phyloP scores from a whole-genome alignment of 2,329 filamentous ascomycete genomes.

The Pseudogymnoascus sp. region DNA sequence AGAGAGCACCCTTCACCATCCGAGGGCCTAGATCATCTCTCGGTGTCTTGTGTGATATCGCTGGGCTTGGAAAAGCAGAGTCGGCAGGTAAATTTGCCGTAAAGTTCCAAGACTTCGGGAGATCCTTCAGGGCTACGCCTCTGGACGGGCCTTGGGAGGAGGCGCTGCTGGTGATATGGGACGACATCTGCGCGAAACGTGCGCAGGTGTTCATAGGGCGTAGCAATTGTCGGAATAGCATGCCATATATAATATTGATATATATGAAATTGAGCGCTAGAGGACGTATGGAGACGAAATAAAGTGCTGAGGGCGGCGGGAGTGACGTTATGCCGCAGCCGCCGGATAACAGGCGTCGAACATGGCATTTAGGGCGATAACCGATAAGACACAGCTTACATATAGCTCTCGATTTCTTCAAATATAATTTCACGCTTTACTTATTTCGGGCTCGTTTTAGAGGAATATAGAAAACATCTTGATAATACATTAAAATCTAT shows the following conservation, averaged over 20 bases:
- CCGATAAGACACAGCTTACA: background rate
- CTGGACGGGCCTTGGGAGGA: constrained; percentile 16
- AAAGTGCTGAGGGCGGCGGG: background rate
- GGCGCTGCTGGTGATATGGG: constrained; percentile 29
- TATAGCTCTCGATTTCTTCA: background rate
- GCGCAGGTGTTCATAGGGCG: constrained; percentile 24
- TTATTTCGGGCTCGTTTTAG: background rate
- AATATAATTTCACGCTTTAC: background rate
- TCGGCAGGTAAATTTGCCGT: constrained; percentile 67
- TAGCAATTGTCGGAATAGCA: constrained; percentile 23
- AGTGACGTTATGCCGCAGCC: background rate
- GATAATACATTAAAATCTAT: background rate
- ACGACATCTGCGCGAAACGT: constrained; percentile 37
- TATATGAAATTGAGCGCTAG: background rate
- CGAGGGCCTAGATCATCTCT: constrained; percentile 70
- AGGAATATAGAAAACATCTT: background rate
- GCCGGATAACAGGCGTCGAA: background rate
- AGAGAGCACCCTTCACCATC: constrained; percentile 75
- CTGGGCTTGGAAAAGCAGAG: constrained; percentile 67
- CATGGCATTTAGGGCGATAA: background rate
- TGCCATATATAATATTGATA: constrained; percentile 11
- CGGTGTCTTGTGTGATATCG: constrained; percentile 70
- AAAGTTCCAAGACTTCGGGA: constrained; percentile 58
- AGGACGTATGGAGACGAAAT: background rate
- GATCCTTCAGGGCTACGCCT: constrained; percentile 36